Percentiles rank a stretch among this genome's conserved stretches.
Conservation (phyloP, 805 yeast genomes). For the Starmerella roubikii region DNA sequence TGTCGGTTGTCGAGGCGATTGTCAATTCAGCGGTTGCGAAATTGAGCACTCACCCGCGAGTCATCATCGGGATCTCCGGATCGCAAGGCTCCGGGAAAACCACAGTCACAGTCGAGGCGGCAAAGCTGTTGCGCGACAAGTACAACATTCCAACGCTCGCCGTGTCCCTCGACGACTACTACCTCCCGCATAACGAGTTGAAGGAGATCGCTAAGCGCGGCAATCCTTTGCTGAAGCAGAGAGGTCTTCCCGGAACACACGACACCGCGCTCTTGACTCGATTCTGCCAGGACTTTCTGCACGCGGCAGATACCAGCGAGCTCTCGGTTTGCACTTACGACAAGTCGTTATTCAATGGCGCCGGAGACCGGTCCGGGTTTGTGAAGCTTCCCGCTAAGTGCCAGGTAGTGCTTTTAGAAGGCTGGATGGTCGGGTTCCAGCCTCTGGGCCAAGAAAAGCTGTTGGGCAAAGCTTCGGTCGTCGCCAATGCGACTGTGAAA, state of each 20-base stretch:
- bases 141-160: slow-evolving; percentile 29
- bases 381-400: slow-evolving; percentile 25
- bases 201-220: slow-evolving; percentile 29
- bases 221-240: slow-evolving; percentile 51
- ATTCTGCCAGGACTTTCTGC: slow-evolving; percentile 26
- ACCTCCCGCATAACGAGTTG: slow-evolving; percentile 56
- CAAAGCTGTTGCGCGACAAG: slow-evolving; percentile 20
- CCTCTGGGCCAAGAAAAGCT: slow-evolving; percentile 26
- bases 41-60: background rate
- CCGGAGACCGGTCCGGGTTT: slow-evolving; percentile 51
- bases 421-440: slow-evolving; percentile 81
- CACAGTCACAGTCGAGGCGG: slow-evolving; percentile 21
- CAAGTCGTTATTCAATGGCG: slow-evolving; percentile 55
- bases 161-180: slow-evolving; percentile 77
- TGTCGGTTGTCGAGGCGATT: too few species aligned
- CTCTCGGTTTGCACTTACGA: slow-evolving; percentile 53
- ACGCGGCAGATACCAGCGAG: slow-evolving; percentile 17
- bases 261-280: slow-evolving; percentile 38
- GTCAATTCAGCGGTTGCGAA: background rate
- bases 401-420: slow-evolving; percentile 70
- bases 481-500: slow-evolving; percentile 16
- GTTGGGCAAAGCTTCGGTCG: background rate
- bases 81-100: slow-evolving; percentile 31
- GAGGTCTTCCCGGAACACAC: slow-evolving; percentile 94
- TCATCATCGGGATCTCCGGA: slow-evolving; percentile 23